These are phyloP conservation scores for Lactuca saligna DNA, from an alignment of 129 eudicot genomes.

Conservation along the genomic window DNA sequence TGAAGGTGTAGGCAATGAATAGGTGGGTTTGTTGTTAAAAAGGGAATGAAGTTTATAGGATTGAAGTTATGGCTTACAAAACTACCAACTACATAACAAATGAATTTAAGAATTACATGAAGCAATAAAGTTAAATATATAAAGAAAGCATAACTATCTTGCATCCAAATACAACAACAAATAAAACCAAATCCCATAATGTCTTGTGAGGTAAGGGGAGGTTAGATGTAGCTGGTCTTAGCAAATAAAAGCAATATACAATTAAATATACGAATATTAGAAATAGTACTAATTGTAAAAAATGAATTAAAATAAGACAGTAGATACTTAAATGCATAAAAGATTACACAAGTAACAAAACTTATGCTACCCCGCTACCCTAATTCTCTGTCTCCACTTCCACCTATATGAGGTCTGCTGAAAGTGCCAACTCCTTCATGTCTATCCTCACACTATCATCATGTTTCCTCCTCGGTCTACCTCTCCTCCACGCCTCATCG, in stretches of 20 bases:
- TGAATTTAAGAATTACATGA: not conserved
- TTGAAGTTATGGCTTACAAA: not conserved
- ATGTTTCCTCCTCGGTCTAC: not conserved
- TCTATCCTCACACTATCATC: not conserved
- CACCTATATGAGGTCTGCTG: not conserved
- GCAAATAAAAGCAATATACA: not conserved
- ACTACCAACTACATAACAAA: not conserved
- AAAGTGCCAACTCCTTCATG: not conserved
- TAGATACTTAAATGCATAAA: not conserved
- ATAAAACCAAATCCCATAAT: not conserved
- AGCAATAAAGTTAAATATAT: not conserved
- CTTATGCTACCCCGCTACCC: not conserved
- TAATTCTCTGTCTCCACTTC: not conserved
- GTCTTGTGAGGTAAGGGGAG: not conserved
- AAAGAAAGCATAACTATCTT: constrained; percentile 3
- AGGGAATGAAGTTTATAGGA: not conserved
- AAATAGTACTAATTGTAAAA: not conserved
- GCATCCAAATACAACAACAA: not conserved
- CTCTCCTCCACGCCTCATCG: not conserved
- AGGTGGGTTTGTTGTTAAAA: not conserved
- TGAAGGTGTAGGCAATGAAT: not conserved
- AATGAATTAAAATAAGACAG: not conserved
- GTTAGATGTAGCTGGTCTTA: not conserved
- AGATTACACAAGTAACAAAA: not conserved
- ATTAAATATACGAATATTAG: not conserved